Evolutionary conservation across 2,329 filamentous ascomycete species (phyloP).

Genomic region (Lojkania enalia): DNA sequence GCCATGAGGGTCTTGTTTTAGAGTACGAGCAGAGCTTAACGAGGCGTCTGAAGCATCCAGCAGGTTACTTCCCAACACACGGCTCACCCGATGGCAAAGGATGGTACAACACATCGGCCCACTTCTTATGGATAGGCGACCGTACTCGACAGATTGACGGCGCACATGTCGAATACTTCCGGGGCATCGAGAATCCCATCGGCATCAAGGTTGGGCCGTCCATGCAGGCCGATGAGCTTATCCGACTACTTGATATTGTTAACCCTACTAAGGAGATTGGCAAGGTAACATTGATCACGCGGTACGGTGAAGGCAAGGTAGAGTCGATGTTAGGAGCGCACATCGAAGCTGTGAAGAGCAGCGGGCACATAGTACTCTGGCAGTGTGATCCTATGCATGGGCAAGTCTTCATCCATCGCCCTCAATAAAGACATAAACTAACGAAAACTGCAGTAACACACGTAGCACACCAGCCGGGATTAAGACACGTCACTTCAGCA

Average conservation of each 20-base stretch:
- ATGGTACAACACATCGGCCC: constrained; percentile 92
- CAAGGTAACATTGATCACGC: constrained; percentile 94
- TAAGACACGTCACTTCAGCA: constrained; percentile 89
- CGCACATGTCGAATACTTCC: constrained; percentile 96
- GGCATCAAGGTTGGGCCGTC: constrained; percentile 94
- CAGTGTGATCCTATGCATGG: constrained; percentile 99
- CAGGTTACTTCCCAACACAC: constrained; percentile 42
- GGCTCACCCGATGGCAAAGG: constrained; percentile 54
- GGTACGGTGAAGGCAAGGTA: constrained; percentile 84
- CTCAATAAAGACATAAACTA: background rate
- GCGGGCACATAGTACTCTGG: constrained; percentile 81
- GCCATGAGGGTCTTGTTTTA: constrained; percentile 89
- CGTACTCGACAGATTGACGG: constrained; percentile 91
- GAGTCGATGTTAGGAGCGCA: constrained; percentile 75
- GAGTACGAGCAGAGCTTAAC: constrained; percentile 94
- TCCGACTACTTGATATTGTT: constrained; percentile 78
- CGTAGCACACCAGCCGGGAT: constrained; percentile 71
- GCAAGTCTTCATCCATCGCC: constrained; percentile 29
- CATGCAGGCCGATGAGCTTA: constrained; percentile 75
- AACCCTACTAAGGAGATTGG: constrained; percentile 82
- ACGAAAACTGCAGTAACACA: constrained; percentile 53
- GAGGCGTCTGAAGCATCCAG: constrained; percentile 69
- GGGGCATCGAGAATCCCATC: constrained; percentile 92
- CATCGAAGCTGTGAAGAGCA: constrained; percentile 84
- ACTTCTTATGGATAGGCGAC: constrained; percentile 98